Base-by-base conservation (phyloP, 2,329 filamentous ascomycete species). In the Aureobasidium uvarum region DNA sequence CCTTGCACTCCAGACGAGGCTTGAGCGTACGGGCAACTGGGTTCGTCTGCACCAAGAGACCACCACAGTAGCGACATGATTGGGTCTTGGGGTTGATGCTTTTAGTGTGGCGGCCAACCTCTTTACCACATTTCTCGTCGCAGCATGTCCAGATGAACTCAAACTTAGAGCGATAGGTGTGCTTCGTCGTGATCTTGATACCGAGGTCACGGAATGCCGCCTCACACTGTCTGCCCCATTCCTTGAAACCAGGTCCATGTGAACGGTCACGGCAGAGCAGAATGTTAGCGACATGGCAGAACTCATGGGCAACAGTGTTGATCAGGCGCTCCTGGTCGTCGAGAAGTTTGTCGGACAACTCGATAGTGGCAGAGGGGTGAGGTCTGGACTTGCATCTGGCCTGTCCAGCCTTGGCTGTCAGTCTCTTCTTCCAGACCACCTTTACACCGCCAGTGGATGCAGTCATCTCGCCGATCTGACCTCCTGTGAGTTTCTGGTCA, bases 251-350 rank as follows among this genome's bases (percentile, higher is more conserved):
- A 14, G 85, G 83, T 28, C 93, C 93, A 74, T 97, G 93, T 3
- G 25, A 2, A 64, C 86, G 87, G 38, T 92, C 80, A 38, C 87
- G 86, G 54, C 84, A 88, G 68, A 98, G 81, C 86, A 98, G 95
- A 76, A 93, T 96, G 71, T 92, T 96, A 51, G 91, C 89, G 1
- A 98, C 80, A 73, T 99, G 94, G 75, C 94, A 98, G 79, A 95
- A 98, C 72, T 99, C 94, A 75, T 99, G 94, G 0, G 94, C 92
- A n/a, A 98, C 78, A 0, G 95, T 92, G 75, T 96, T 97, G 69
- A 95, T 83, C 1, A 98, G 83, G 3, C 91, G 86, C 65, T 89
- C 77, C 55, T 90, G 85, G 72, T 89, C 84, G 73, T 91, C 87
- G 68, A 98, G 92, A 52, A 97, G 88, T 74, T 96, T 96, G 62